A percentile compares a stretch with the other conserved stretches of the same genome.
phyloP scores from a whole-genome alignment of 2,329 filamentous ascomycete genomes.

The Fusarium gaditjirri region DNA sequence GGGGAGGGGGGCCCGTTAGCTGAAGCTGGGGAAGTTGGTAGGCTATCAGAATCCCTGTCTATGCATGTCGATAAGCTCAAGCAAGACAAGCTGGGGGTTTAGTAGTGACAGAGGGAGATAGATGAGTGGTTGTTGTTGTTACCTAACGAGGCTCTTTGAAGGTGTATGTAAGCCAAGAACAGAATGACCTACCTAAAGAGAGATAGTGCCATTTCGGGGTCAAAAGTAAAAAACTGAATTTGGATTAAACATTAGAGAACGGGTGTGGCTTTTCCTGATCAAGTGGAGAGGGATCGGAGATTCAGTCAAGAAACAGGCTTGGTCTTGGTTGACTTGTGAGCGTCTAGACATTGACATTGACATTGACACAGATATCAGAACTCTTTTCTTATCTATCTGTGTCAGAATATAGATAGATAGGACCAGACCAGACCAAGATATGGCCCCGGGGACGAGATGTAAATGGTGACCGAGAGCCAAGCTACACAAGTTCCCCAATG shows the following conservation, averaged over 20 bases:
- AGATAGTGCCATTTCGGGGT: neutral
- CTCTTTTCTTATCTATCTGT: neutral
- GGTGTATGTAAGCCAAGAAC: neutral
- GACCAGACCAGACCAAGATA: neutral
- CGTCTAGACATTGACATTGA: constrained; percentile 15
- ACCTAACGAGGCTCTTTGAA: constrained; percentile 12
- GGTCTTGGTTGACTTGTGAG: neutral
- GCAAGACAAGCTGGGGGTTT: neutral
- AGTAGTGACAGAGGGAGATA: neutral
- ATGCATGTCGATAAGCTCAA: constrained; percentile 5
- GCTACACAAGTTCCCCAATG: constrained; percentile 23
- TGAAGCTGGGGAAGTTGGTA: constrained; percentile 12
- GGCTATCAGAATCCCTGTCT: constrained; percentile 9
- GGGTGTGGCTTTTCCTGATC: neutral
- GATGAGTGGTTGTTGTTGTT: constrained; percentile 5
- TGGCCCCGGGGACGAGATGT: neutral
- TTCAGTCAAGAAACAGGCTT: neutral
- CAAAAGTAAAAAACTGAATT: neutral
- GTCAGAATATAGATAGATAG: neutral
- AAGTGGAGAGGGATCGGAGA: neutral
- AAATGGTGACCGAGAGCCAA: neutral
- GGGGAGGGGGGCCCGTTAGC: neutral
- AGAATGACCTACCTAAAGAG: constrained; percentile 10
- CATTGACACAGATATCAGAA: neutral
- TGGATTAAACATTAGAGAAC: neutral